phyloP scores from a whole-genome alignment of 208 protist species.

The Wallacemonas sp. region DNA sequence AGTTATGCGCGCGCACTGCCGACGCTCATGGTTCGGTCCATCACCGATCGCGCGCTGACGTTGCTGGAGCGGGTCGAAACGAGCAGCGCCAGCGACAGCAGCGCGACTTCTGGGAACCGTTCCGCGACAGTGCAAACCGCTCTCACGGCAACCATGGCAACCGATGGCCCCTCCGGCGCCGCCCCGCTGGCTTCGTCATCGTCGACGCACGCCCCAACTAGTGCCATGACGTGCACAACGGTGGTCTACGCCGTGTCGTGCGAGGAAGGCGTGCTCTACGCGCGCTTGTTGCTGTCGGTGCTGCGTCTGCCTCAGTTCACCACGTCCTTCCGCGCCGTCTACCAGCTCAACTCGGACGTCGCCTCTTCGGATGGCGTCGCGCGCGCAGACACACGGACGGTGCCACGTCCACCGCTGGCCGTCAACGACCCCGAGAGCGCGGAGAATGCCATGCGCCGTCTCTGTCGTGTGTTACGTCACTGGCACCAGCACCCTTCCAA shows the following conservation, averaged over 20 bases:
- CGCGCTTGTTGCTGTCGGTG: neutral
- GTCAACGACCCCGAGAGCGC: slow-evolving; percentile 9
- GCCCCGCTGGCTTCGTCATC: no score
- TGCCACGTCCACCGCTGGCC: no score
- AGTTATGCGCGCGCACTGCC: slow-evolving; percentile 60
- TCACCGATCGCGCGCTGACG: slow-evolving; percentile 38
- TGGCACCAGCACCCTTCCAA: slow-evolving; percentile 50
- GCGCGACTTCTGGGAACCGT: no score
- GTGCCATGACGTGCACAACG: slow-evolving; percentile 16
- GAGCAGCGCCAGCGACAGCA: neutral
- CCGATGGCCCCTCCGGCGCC: no score
- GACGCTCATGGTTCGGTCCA: slow-evolving; percentile 31
- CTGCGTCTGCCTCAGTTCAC: slow-evolving; percentile 2
- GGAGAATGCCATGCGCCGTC: slow-evolving; percentile 23
- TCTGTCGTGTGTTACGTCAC: slow-evolving; percentile 29
- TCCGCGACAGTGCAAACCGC: no score
- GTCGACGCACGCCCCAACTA: neutral
- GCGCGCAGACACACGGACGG: neutral
- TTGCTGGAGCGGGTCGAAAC: slow-evolving; percentile 45
- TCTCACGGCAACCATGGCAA: no score
- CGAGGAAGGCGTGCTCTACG: neutral
- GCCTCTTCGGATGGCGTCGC: neutral
- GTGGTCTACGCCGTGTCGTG: neutral
- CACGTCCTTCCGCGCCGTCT: slow-evolving; percentile 3
- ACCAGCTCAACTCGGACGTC: neutral